phyloP scores from a whole-genome alignment of 2,329 filamentous ascomycete genomes.

The Colletotrichum spaethianum region DNA sequence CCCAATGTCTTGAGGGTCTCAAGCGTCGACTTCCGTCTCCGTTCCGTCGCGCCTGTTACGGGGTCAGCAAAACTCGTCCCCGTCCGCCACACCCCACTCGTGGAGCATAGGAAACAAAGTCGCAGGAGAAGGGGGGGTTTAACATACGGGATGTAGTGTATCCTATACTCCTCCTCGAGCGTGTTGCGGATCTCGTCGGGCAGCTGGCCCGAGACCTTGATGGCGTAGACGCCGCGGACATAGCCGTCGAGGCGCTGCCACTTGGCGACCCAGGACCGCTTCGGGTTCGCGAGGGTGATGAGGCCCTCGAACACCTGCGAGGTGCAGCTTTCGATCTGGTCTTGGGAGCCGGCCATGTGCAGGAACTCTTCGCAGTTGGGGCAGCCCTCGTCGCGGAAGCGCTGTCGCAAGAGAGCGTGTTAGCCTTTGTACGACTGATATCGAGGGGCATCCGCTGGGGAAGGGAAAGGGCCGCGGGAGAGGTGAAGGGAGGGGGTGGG shows the following conservation, averaged over 20 bases:
- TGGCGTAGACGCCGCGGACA: constrained; percentile 90
- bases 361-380: constrained; percentile 98
- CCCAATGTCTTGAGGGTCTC: constrained; percentile 41
- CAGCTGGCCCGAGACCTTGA: constrained; percentile 89
- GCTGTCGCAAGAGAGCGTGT: constrained; percentile 60
- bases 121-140: constrained; percentile 50
- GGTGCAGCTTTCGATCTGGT: constrained; percentile 92
- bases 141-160: constrained; percentile 79
- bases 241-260: constrained; percentile 95
- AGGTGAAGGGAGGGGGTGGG: constrained; percentile 27
- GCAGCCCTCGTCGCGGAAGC: constrained; percentile 89
- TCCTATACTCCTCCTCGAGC: constrained; percentile 74
- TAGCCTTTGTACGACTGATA: neutral
- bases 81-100: neutral
- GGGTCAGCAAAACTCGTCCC: constrained; percentile 27
- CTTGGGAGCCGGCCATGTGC: constrained; percentile 82
- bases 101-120: neutral
- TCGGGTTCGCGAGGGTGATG: constrained; percentile 87
- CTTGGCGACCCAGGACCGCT: constrained; percentile 92
- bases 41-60: constrained; percentile 67
- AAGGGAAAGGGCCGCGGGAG: neutral
- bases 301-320: constrained; percentile 96
- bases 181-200: constrained; percentile 75
- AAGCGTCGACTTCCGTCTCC: constrained; percentile 64
- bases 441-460: neutral